Evolutionary conservation across 2,329 filamentous ascomycete species (phyloP).

Genomic region (Clarireedia monteithiana): DNA sequence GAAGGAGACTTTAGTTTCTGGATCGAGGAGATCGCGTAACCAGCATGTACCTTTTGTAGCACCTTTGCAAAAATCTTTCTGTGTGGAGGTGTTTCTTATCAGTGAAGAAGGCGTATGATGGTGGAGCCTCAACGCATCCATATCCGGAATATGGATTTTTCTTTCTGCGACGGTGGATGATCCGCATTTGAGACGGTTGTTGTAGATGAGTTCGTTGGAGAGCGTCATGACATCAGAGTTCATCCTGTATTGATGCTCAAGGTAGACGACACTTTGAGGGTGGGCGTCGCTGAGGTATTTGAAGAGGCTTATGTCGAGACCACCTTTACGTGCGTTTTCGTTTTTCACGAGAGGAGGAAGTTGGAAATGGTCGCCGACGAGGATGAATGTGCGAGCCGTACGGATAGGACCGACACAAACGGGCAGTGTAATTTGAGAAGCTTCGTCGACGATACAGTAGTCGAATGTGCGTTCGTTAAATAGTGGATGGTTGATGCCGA

Average conservation of each 20-base stretch:
- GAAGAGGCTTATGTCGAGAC: slow-evolving; percentile 88
- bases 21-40: slow-evolving; percentile 64
- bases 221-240: slow-evolving; percentile 93
- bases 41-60: slow-evolving; percentile 51
- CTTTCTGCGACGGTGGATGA: slow-evolving; percentile 65
- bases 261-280: slow-evolving; percentile 77
- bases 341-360: slow-evolving; percentile 91
- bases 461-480: slow-evolving; percentile 89
- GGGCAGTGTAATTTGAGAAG: slow-evolving; percentile 92
- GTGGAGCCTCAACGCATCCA: slow-evolving; percentile 53
- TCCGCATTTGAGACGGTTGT: slow-evolving; percentile 84
- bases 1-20: slow-evolving; percentile 70
- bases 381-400: slow-evolving; percentile 84
- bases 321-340: slow-evolving; percentile 75
- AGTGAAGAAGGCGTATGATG: slow-evolving; percentile 43
- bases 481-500: slow-evolving; percentile 81
- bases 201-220: slow-evolving; percentile 88
- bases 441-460: slow-evolving; percentile 97
- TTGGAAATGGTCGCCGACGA: slow-evolving; percentile 96
- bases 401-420: slow-evolving; percentile 92
- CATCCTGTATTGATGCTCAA: slow-evolving; percentile 98
- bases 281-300: slow-evolving; percentile 86
- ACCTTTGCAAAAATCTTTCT: slow-evolving; percentile 48
- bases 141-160: slow-evolving; percentile 60
- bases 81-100: slow-evolving; percentile 26